Evolutionary conservation across 2,329 filamentous ascomycete species (phyloP).

Genomic region (Pseudopyrenochaeta lycopersici): DNA sequence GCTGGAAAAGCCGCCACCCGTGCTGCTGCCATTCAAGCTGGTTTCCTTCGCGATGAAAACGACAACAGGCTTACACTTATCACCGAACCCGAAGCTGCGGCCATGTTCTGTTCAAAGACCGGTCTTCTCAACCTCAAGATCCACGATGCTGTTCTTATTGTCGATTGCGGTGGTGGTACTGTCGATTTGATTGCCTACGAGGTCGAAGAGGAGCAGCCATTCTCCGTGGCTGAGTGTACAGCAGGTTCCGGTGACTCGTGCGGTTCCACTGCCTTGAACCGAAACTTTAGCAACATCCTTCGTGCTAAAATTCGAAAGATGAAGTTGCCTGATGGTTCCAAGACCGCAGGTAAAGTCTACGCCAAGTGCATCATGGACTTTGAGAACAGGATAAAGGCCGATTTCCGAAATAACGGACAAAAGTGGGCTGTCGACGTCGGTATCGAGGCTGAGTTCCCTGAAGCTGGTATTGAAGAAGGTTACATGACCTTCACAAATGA

Average conservation of each 20-base stretch:
- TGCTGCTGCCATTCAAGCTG: constrained; percentile 94
- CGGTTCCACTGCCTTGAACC: constrained; percentile 96
- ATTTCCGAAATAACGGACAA: constrained; percentile 98
- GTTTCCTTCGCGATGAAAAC: constrained; percentile 95
- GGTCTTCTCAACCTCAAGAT: constrained; percentile 95
- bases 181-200: constrained; percentile 99
- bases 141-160: constrained; percentile 97
- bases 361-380: constrained; percentile 99
- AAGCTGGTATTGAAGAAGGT: constrained; percentile 96
- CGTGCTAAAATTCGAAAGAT: constrained; percentile 98
- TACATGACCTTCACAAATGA: constrained; percentile 99
- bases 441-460: constrained; percentile 97
- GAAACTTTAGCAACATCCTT: constrained; percentile 98
- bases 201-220: constrained; percentile 96
- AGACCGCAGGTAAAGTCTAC: constrained; percentile 97
- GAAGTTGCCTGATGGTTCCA: constrained; percentile 96
- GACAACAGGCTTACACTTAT: constrained; percentile 95
- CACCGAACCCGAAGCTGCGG: constrained; percentile 95
- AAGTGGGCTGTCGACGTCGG: constrained; percentile 99
- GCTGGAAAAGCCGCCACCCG: constrained; percentile 96
- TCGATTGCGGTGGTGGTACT: constrained; percentile 97
- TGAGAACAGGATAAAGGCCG: constrained; percentile 98
- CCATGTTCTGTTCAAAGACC: constrained; percentile 97
- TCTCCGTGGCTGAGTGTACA: constrained; percentile 96
- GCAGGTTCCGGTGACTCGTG: constrained; percentile 97